These are phyloP conservation scores for Diutina ranongensis DNA, from an alignment of 1,139 yeast genomes.

Conservation along the genomic window DNA sequence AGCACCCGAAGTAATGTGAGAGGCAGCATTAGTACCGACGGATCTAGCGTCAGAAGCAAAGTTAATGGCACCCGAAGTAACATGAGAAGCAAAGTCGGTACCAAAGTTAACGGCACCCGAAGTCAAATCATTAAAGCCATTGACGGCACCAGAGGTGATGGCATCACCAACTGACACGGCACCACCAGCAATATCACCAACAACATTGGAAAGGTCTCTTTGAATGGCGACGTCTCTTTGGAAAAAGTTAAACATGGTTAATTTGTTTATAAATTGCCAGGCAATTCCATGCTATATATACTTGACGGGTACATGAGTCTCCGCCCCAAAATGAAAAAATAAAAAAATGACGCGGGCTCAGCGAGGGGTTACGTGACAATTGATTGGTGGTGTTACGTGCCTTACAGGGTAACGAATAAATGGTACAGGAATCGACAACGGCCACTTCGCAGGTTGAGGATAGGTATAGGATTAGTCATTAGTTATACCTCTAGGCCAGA, in stretches of 20 bases:
- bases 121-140: constrained; percentile 3
- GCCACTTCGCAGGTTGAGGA: too few species aligned
- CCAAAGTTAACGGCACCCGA: constrained; percentile 3
- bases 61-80: background rate
- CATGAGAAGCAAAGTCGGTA: constrained; percentile 3
- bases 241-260: constrained; percentile 1
- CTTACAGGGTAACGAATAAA: too few species aligned
- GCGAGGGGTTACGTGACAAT: background rate
- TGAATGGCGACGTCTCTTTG: background rate
- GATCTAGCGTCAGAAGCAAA: background rate
- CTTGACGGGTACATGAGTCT: background rate
- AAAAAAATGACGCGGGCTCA: background rate
- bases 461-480: too few species aligned
- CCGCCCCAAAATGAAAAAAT: background rate
- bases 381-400: constrained; percentile 6
- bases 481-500: too few species aligned
- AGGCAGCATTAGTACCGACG: background rate
- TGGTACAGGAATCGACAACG: too few species aligned
- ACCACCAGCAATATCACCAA: constrained; percentile 3
- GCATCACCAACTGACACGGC: background rate
- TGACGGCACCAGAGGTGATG: constrained; percentile 6
- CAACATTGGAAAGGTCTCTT: background rate
- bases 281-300: background rate
- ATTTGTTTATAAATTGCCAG: too few species aligned
- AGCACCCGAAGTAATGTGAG: background rate